Percentiles rank a stretch among this genome's conserved stretches.
Evolutionary conservation across 2,329 filamentous ascomycete species (phyloP).

Genomic region (Rugonectria rugulosa): DNA sequence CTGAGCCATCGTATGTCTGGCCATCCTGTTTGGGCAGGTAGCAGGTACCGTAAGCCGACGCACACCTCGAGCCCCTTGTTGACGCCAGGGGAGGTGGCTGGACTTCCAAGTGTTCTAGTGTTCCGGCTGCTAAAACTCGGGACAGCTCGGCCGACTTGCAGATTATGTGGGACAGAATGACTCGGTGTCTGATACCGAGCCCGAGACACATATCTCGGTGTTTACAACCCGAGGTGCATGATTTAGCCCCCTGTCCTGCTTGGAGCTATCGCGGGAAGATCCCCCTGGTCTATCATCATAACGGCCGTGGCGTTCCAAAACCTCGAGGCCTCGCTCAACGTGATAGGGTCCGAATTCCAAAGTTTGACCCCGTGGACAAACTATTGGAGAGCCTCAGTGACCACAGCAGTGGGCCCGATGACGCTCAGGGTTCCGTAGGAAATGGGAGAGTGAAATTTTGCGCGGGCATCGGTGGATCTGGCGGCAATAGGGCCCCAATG

Average conservation of each 20-base stretch:
- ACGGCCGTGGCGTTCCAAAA: neutral
- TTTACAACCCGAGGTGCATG: slow-evolving; percentile 21
- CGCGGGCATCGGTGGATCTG: slow-evolving; percentile 3
- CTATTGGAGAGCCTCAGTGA: neutral
- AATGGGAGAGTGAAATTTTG: neutral
- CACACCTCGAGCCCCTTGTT: neutral
- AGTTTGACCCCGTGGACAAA: neutral
- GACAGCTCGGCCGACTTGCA: slow-evolving; percentile 14
- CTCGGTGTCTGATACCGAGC: slow-evolving; percentile 8
- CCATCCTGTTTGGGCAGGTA: slow-evolving; percentile 6
- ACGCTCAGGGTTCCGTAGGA: neutral
- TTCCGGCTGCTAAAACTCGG: neutral
- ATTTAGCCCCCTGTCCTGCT: neutral
- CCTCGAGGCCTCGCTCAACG: neutral
- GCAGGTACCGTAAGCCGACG: slow-evolving; percentile 3
- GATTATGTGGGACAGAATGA: neutral
- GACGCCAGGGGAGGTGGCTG: neutral
- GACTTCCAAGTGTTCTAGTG: too few relatives aligned
- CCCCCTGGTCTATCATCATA: neutral
- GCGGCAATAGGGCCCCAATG: neutral
- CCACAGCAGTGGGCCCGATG: neutral
- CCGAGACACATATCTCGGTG: slow-evolving; percentile 22
- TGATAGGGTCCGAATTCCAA: slow-evolving; percentile 1
- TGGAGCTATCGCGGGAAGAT: slow-evolving; percentile 9
- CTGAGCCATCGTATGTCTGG: slow-evolving; percentile 6